Percentiles rank a stretch among this genome's conserved stretches.
Conservation (phyloP, 805 yeast genomes). For the Sugiyamaella boreocaroliniensis region DNA sequence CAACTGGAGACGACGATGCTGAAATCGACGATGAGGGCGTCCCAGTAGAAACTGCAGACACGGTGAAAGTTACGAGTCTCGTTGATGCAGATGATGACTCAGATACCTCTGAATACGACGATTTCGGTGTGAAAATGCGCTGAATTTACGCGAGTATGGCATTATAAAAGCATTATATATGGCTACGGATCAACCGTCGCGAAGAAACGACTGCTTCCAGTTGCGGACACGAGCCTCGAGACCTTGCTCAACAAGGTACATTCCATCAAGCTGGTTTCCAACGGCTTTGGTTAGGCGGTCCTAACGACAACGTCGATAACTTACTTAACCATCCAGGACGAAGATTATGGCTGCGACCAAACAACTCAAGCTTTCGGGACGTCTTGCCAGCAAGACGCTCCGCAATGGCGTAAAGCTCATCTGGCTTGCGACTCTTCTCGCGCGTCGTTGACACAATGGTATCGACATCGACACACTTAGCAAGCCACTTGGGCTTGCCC, state of each 20-base stretch:
- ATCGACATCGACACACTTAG: constrained; percentile 62
- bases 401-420: constrained; percentile 77
- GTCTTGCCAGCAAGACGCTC: constrained; percentile 76
- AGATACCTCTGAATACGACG: neutral
- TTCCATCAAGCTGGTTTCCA: neutral
- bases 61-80: no score
- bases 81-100: neutral
- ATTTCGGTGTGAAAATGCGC: neutral
- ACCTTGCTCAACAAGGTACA: neutral
- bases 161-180: neutral
- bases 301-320: neutral
- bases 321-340: constrained; percentile 75
- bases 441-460: constrained; percentile 74
- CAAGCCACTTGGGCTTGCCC: constrained; percentile 72
- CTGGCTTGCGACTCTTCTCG: constrained; percentile 88
- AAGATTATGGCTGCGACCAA: constrained; percentile 80
- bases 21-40: no score
- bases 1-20: no score
- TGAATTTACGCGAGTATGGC: neutral
- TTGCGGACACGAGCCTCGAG: neutral
- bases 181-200: neutral
- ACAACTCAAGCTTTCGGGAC: constrained; percentile 76
- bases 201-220: neutral
- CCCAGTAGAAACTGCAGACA: no score
- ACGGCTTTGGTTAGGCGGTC: neutral